Evolutionary conservation across 2,329 filamentous ascomycete species (phyloP), one percentile per base, ranked within the genome.

Genomic region (Teratosphaeria pseudoeucalypti): DNA sequence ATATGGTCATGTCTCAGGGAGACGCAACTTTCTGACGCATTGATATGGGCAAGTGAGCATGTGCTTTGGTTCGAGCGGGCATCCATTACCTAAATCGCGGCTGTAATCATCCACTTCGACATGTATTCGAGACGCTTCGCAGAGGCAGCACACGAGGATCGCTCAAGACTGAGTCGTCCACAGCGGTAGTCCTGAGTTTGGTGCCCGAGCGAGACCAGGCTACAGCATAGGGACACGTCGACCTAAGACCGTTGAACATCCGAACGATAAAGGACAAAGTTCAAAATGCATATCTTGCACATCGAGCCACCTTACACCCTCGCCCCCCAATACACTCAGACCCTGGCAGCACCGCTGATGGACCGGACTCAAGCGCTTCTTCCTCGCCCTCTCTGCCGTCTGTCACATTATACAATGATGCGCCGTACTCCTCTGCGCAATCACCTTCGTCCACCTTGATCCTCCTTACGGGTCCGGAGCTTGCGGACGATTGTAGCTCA

Each of bases 331-430:
- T 16, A n/a, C 19, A 10, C 3, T 7, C 43, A 19, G 5, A 19
- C 16, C 19, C 16, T 23, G 43, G 43, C 16, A 49, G 11, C 6
- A 49, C 19, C 16, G 43, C 43, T n/a, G 43, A n/a, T n/a, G 11
- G n/a, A 49, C 9, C 43, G 7, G 23, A 49, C 6, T n/a, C 43
- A 49, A 23, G 2, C 3, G 43, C 43, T 23, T 10, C 23, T 19
- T 6, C 43, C 43, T 49, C 43, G 16, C 43, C 43, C 19, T 49
- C 9, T 5, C 43, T n/a, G 43, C 43, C 16, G 1, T 49, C 43
- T 32, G 63, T 62, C 9, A 64, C 52, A 53, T 66, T 67, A 53
- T 58, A 63, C 65, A 66, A 43, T 54, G 52, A 58, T 67, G 65
- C 64, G 65, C 64, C 49, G 63, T 65, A 1, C 52, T 62, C 10